Evolutionary conservation across 2,329 filamentous ascomycete species (phyloP).

Genomic region (Alternaria gaisen): DNA sequence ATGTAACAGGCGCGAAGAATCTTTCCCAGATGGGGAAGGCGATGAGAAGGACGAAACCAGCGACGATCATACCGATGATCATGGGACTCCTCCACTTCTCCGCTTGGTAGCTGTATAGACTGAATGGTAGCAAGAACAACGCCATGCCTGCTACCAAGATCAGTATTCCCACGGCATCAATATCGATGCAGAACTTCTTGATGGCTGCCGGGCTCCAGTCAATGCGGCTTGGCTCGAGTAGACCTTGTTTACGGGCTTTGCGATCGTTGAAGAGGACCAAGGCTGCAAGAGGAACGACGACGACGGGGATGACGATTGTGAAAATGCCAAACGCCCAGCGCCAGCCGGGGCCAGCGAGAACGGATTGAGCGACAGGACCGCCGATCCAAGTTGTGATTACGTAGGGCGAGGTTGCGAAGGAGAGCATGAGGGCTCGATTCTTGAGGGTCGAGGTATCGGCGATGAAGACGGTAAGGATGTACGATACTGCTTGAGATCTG

Average conservation of each 20-base stretch:
- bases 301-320: conserved; percentile 68
- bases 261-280: conserved; percentile 63
- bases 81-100: conserved; percentile 41
- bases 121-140: conserved; percentile 74
- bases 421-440: conserved; percentile 70
- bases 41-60: conserved; percentile 43
- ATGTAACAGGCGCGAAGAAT: not conserved
- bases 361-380: conserved; percentile 64
- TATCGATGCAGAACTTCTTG: not conserved
- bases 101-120: conserved; percentile 54
- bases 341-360: conserved; percentile 66
- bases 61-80: conserved; percentile 51
- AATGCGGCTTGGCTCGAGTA: not conserved
- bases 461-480: conserved; percentile 70
- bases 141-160: conserved; percentile 62
- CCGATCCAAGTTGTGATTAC: conserved; percentile 71
- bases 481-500: conserved; percentile 41
- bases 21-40: not conserved
- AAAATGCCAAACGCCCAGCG: conserved; percentile 74
- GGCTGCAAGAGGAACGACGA: conserved; percentile 67
- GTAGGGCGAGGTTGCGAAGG: conserved; percentile 69
- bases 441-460: conserved; percentile 71
- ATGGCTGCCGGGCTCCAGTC: not conserved
- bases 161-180: not conserved
- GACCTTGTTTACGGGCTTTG: not conserved